Percentiles rank a stretch among this genome's conserved stretches.
Evolutionary conservation across 2,329 filamentous ascomycete species (phyloP).

Genomic region (Lachnellula subtilissima): DNA sequence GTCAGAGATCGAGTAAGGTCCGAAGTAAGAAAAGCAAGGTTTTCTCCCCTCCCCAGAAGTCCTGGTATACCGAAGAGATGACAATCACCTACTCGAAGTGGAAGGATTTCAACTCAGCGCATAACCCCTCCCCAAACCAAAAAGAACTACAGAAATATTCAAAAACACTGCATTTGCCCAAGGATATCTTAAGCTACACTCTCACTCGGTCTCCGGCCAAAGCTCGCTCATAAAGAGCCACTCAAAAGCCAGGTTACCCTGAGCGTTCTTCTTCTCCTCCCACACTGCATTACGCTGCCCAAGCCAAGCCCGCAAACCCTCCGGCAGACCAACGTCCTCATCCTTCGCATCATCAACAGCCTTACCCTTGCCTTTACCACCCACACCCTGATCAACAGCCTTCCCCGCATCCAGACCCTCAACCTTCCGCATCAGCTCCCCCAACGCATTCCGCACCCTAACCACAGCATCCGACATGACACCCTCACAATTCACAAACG

Average conservation of each 20-base stretch:
- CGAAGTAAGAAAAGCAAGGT: no score
- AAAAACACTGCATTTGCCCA: no score
- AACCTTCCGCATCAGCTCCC: background rate
- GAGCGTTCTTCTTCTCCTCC: background rate
- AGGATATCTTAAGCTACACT: background rate
- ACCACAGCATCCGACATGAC: background rate
- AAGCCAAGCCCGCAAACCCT: background rate
- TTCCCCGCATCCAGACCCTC: background rate
- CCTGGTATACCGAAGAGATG: no score
- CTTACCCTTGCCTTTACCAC: background rate
- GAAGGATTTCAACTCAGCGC: no score
- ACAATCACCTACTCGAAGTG: no score
- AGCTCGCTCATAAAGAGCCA: background rate
- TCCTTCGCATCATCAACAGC: background rate
- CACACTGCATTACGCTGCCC: background rate
- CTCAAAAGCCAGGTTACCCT: background rate
- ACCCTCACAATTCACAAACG: background rate
- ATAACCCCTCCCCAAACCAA: no score
- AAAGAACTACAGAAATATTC: no score
- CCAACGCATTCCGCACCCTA: background rate
- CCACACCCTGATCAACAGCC: background rate
- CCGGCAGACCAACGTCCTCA: background rate
- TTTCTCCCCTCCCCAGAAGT: no score
- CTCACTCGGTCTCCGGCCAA: background rate
- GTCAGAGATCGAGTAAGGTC: no score